Evolutionary conservation across 768 basidiomycete genomes (phyloP).

Genomic region (Coprinopsis marcescibilis): DNA sequence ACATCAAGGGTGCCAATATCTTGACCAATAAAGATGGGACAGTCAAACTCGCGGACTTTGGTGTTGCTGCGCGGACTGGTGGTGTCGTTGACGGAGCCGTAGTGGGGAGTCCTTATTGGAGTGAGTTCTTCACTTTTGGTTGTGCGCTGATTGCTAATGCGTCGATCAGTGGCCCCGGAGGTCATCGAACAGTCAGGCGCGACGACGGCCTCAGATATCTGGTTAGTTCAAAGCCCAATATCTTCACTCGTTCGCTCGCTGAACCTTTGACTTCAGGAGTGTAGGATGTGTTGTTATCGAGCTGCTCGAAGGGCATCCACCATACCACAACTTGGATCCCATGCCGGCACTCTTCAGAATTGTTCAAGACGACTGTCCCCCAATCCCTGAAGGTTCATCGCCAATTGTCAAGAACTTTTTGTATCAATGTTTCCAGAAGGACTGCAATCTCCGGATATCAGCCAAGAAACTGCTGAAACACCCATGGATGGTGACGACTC

Average conservation of each 20-base stretch:
- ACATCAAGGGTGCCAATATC: conserved; percentile 99
- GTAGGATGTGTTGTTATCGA: conserved; percentile 99
- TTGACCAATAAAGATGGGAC: conserved; percentile 97
- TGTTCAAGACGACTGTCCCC: conserved; percentile 96
- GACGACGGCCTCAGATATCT: conserved; percentile 95
- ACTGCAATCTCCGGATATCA: conserved; percentile 88
- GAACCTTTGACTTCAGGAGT: conserved; percentile 39
- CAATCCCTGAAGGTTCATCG: conserved; percentile 92
- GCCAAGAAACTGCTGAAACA: conserved; percentile 90
- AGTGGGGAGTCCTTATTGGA: conserved; percentile 99
- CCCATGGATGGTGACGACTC: conserved; percentile 91
- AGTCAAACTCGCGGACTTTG: conserved; percentile 99
- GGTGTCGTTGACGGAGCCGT: conserved; percentile 84
- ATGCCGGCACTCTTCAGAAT: conserved; percentile 99
- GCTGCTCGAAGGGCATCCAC: conserved; percentile 84
- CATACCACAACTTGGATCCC: conserved; percentile 92
- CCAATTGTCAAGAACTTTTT: conserved; percentile 96
- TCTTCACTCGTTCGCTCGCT: conserved; percentile 16
- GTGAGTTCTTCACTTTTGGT: conserved; percentile 38
- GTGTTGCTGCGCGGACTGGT: conserved; percentile 80
- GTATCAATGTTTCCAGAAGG: conserved; percentile 98
- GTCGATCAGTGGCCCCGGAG: conserved; percentile 84
- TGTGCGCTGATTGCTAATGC: conserved; percentile 6
- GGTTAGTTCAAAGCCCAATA: conserved; percentile 28
- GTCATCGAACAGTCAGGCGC: conserved; percentile 98